phyloP scores from a whole-genome alignment of 108 stramenopile species.

The Cyclotella baltica region DNA sequence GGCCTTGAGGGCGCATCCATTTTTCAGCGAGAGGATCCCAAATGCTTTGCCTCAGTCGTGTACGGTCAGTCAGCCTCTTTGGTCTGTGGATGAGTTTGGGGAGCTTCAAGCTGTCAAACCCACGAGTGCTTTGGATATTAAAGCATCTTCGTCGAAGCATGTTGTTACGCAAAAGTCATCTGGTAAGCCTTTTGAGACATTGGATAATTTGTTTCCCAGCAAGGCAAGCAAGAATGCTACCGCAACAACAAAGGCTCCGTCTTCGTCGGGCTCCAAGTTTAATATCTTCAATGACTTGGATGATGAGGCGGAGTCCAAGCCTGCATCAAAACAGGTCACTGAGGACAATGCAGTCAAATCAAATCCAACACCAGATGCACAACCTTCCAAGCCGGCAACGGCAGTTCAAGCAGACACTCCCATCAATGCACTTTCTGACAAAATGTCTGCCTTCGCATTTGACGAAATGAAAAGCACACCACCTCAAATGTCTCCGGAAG shows the following conservation, averaged over 20 bases:
- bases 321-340: no score
- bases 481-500: conserved; percentile 15
- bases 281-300: conserved; percentile 49
- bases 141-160: not conserved
- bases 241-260: not conserved
- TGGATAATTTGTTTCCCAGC: not conserved
- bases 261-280: conserved; percentile 31
- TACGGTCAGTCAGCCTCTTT: conserved; percentile 67
- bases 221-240: conserved; percentile 8
- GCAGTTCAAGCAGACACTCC: not conserved
- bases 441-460: conserved; percentile 31
- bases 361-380: conserved; percentile 6
- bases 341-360: not conserved
- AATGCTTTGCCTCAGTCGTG: conserved; percentile 65
- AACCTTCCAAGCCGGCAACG: not conserved
- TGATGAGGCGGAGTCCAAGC: conserved; percentile 32
- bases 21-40: conserved; percentile 80
- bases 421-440: conserved; percentile 24
- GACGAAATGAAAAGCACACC: conserved; percentile 26
- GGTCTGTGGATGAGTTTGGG: conserved; percentile 65
- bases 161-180: not conserved
- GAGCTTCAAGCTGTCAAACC: conserved; percentile 52
- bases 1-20: conserved; percentile 79
- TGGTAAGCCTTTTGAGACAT: conserved; percentile 13
- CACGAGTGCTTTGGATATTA: conserved; percentile 50